Evolutionary conservation across 2,329 filamentous ascomycete species (phyloP).

Genomic region (Trichoderma endophyticum): DNA sequence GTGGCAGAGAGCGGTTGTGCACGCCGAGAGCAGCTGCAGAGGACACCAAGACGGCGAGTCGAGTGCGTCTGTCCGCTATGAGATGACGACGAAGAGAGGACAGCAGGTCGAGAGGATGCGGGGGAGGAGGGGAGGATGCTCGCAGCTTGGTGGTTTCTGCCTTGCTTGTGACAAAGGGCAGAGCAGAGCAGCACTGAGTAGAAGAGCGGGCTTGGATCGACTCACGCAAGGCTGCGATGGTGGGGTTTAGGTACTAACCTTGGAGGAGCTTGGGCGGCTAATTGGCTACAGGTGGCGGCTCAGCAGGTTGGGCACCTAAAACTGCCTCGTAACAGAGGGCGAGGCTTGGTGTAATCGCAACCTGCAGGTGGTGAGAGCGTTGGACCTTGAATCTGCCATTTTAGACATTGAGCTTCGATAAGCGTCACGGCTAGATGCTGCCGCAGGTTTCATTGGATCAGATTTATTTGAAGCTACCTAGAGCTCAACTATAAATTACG

Average conservation of each 20-base stretch:
- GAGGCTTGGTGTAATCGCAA: not conserved
- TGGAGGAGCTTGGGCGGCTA: not conserved
- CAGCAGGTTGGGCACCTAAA: not conserved
- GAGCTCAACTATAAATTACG: not conserved
- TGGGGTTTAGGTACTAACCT: slow-evolving; percentile 17
- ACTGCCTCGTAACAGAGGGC: not conserved
- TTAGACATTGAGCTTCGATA: not conserved
- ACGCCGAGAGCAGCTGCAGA: not conserved
- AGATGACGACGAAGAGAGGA: not conserved
- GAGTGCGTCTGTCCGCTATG: not conserved
- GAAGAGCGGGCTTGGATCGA: not conserved
- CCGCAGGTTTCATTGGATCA: not conserved
- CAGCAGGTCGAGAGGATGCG: not conserved
- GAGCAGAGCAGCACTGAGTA: not conserved
- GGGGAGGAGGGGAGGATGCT: not conserved
- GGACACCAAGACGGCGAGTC: not conserved
- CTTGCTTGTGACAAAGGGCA: not conserved
- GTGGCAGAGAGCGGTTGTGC: not conserved
- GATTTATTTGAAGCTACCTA: not conserved
- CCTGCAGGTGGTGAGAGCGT: not conserved
- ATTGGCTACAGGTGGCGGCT: not conserved
- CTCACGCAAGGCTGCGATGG: slow-evolving; percentile 23
- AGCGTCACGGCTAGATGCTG: not conserved
- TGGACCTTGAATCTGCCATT: not conserved
- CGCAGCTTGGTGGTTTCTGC: not conserved